Percentiles rank a stretch among this genome's conserved stretches.
Evolutionary conservation across 116 monocot species (phyloP).

Genomic region (Trichopus zeylanicus): DNA sequence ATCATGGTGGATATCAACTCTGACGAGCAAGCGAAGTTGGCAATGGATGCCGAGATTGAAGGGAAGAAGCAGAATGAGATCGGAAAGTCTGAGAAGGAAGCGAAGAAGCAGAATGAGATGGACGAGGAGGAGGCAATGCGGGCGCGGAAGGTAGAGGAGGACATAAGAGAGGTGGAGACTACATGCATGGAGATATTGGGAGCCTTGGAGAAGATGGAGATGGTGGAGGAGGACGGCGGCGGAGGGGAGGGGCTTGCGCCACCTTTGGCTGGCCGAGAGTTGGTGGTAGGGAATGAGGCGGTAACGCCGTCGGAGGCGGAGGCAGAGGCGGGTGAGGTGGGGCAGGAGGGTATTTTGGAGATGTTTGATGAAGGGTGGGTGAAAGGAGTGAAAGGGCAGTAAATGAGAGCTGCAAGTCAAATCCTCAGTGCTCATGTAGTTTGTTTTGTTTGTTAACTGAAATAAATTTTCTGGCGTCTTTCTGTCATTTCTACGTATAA

Average conservation of each 20-base stretch:
- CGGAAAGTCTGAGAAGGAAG: too few relatives aligned
- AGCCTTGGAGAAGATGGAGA: slow-evolving; percentile 11
- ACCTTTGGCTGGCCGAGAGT: not conserved
- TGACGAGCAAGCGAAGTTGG: slow-evolving; percentile 3
- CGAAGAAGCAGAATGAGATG: not conserved
- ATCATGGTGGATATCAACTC: slow-evolving; percentile 13
- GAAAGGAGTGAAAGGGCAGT: too few relatives aligned
- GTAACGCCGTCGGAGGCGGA: not conserved
- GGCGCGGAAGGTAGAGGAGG: slow-evolving; percentile 5
- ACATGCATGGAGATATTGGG: slow-evolving; percentile 9
- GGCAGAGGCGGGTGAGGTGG: not conserved
- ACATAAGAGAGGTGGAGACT: slow-evolving; percentile 14
- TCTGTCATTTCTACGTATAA: too few relatives aligned
- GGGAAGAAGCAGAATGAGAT: too few relatives aligned
- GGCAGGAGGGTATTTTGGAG: slow-evolving; percentile 9
- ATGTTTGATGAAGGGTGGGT: slow-evolving; percentile 28
- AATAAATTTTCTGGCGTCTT: too few relatives aligned
- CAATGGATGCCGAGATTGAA: too few relatives aligned
- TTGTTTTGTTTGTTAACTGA: too few relatives aligned
- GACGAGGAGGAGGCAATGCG: not conserved
- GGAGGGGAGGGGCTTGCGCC: not conserved
- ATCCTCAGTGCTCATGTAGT: too few relatives aligned
- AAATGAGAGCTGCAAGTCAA: too few relatives aligned
- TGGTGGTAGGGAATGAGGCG: not conserved
- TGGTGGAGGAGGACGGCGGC: not conserved